These are phyloP conservation scores for Neurospora sp. DNA, from an alignment of 495 filamentous ascomycete species.

Conservation along the genomic window DNA sequence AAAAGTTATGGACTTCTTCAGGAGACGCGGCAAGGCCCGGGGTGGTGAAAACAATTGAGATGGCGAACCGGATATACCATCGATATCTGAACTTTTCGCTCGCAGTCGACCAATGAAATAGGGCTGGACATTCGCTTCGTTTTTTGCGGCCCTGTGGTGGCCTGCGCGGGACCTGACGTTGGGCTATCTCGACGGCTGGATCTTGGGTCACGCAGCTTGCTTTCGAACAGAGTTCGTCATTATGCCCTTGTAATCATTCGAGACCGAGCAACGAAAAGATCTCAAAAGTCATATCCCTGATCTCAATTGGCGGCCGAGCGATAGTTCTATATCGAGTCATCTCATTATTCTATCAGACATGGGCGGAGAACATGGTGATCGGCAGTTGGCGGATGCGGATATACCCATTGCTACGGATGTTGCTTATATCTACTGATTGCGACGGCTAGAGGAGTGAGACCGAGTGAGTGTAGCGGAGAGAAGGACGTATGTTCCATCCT, in stretches of 20 bases:
- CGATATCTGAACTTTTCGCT: neutral
- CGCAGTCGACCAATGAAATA: neutral
- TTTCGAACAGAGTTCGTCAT: neutral
- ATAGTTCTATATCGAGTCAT: neutral
- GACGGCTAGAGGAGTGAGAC: neutral
- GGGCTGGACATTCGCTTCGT: neutral
- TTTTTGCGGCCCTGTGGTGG: neutral
- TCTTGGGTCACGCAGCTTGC: neutral
- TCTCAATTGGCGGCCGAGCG: neutral
- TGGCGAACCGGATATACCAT: neutral
- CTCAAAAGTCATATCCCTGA: neutral
- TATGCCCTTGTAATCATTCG: neutral
- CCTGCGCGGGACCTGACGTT: neutral
- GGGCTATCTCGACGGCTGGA: neutral
- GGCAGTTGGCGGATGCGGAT: neutral
- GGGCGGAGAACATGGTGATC: neutral
- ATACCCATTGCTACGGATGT: neutral
- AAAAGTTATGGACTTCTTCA: conserved; percentile 97
- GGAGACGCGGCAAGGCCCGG: conserved; percentile 69
- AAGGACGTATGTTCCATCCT: neutral
- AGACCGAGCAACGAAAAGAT: neutral
- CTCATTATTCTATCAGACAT: neutral
- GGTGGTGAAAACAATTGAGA: conserved; percentile 39
- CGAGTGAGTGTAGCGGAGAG: neutral
- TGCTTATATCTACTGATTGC: neutral